Evolutionary conservation across 2,329 filamentous ascomycete genomes (phyloP), one percentile per base, ranked within the genome.

Genomic region (Fusarium metavorans): DNA sequence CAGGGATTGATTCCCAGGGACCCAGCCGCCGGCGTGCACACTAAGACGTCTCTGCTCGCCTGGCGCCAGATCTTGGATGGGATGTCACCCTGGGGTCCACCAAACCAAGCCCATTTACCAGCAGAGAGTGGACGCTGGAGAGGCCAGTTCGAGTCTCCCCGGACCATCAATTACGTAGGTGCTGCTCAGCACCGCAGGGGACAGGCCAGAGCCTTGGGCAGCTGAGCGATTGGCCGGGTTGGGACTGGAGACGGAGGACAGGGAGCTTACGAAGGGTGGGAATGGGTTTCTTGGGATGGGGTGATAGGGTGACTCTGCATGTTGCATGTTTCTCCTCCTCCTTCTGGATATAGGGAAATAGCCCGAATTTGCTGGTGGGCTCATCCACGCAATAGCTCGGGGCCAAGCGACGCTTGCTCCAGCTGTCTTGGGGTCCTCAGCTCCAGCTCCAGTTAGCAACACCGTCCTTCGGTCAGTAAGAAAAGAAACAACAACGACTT

Each of bases 131-230:
- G 59, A 30, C 43, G 45, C 35, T 58, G 30, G 56, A 48, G 37
- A 30, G 34, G 32, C 64, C 20, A 50, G 30, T 60, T 50, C 64
- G 27, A 37, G 66, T 63, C 63, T 68, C 56, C 73, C 74, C 67
- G 35, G 74, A 75, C 74, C 60, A 77, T 74, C 67, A 37, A 76
- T 77, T 77, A 77, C 75, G 75, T 76, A 77, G 70, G 75, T 76
- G 77, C 67, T 58, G 48, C 69, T 77, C 75, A 77, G 75, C 75
- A 54, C 64, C 56, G 64, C 75, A 77, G 75, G 75, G 75, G 75
- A 63, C 58, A 64, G 56, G 50, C 43, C 56, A 57, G 66, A 66
- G 45, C 67, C 41, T 64, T 60, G 63, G 41, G 45, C 59, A 61
- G 66, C 64, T 66, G 67, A 70, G 60, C 67, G 66, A 67, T 66